A percentile compares a stretch with the other conserved stretches of the same genome.
Evolutionary conservation across 2,329 filamentous ascomycete species (phyloP).

Genomic region (Chrysoporthe austroafricana): DNA sequence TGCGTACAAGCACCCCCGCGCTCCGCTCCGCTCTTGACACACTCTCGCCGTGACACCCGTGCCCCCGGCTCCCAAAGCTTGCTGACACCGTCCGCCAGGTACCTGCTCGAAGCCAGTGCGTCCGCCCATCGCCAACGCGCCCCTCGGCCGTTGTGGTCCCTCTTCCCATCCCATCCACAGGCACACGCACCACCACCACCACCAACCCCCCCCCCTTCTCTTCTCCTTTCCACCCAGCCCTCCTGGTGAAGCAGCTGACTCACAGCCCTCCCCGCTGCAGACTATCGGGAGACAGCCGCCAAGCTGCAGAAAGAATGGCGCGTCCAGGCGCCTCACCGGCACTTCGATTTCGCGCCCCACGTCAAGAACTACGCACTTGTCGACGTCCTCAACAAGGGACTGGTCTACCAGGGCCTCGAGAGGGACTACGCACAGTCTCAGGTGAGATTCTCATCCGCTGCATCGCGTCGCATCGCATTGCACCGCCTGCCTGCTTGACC

Average conservation of each 20-base stretch:
- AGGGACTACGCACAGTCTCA: slow-evolving; percentile 55
- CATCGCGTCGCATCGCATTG: slow-evolving; percentile 13
- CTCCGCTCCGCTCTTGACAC: slow-evolving; percentile 8
- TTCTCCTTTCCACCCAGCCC: not conserved
- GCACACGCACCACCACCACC: no score
- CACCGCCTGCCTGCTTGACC: not conserved
- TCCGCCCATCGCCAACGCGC: slow-evolving; percentile 34
- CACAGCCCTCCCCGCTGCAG: slow-evolving; percentile 46
- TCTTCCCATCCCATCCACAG: slow-evolving; percentile 5
- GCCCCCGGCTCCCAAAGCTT: slow-evolving; percentile 31
- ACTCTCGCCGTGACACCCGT: slow-evolving; percentile 22
- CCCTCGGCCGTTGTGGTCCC: slow-evolving; percentile 10
- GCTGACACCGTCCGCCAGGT: slow-evolving; percentile 44
- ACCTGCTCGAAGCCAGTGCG: slow-evolving; percentile 66
- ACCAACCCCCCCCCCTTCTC: slow-evolving; percentile 9
- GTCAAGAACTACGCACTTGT: slow-evolving; percentile 68
- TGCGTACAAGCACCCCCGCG: slow-evolving; percentile 3
- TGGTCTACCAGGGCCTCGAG: slow-evolving; percentile 64
- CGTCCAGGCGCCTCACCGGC: slow-evolving; percentile 62
- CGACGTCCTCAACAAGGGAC: slow-evolving; percentile 64
- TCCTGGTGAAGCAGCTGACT: slow-evolving; percentile 35
- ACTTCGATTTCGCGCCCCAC: slow-evolving; percentile 67
- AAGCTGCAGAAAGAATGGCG: slow-evolving; percentile 73
- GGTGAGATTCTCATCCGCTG: slow-evolving; percentile 43
- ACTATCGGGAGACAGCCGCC: slow-evolving; percentile 69